These are phyloP conservation scores for Neonectria coccinea DNA, from an alignment of 2,329 filamentous ascomycete species.

Conservation along the genomic window DNA sequence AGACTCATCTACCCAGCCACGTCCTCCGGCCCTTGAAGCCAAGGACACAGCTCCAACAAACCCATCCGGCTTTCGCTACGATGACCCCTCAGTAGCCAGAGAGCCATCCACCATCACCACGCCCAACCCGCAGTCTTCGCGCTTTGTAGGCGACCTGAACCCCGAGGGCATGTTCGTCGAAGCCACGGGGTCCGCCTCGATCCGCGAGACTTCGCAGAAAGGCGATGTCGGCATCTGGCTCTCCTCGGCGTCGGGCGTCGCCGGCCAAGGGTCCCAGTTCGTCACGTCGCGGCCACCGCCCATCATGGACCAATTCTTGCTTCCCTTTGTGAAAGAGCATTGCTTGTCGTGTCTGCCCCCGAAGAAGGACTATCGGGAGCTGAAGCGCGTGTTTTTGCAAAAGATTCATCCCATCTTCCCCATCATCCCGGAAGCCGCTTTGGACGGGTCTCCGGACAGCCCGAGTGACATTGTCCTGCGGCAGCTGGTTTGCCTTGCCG, in stretches of 20 bases:
- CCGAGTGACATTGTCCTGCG: constrained; percentile 59
- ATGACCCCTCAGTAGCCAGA: constrained; percentile 19
- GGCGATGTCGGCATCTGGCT: constrained; percentile 70
- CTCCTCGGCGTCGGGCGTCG: constrained; percentile 45
- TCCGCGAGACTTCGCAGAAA: constrained; percentile 56
- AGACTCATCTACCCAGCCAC: constrained; percentile 17
- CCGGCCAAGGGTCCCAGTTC: constrained; percentile 51
- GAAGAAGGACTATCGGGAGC: constrained; percentile 56
- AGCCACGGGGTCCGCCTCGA: constrained; percentile 56
- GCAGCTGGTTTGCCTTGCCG: constrained; percentile 67
- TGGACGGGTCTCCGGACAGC: constrained; percentile 47
- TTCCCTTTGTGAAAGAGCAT: constrained; percentile 58
- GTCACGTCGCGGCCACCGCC: constrained; percentile 53
- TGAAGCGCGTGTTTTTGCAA: constrained; percentile 61
- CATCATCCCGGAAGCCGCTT: constrained; percentile 56
- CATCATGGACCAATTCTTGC: constrained; percentile 55
- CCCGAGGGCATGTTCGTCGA: constrained; percentile 71
- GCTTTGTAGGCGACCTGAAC: constrained; percentile 70
- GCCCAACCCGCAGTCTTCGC: constrained; percentile 49
- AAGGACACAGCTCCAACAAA: constrained; percentile 24
- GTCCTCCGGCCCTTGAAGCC: constrained; percentile 20
- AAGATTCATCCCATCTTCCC: constrained; percentile 68
- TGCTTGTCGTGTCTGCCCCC: constrained; percentile 63
- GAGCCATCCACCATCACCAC: constrained; percentile 37
- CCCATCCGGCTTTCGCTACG: constrained; percentile 29